Base-by-base conservation (phyloP, 2,329 filamentous ascomycete species). In the Elsinoe fawcettii region DNA sequence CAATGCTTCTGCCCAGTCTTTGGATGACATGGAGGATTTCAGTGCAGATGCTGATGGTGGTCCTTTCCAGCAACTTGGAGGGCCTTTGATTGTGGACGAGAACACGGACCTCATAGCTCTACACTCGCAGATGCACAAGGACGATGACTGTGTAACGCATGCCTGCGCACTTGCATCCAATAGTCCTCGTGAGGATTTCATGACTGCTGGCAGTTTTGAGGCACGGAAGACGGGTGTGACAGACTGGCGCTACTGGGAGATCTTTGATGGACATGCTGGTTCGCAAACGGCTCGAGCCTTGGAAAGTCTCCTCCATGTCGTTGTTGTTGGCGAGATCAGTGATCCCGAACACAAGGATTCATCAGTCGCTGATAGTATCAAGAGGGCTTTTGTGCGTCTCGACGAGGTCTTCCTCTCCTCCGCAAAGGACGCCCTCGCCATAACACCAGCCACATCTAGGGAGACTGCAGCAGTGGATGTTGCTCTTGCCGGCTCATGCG, bases 401-500 rank as follows among this genome's bases (percentile, higher is more conserved):
- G 75, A 77, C 57, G 63, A 71, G 23, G 66, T 70, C 5, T 70
- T 74, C 56, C 60, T 71, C 32, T 54, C 62, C 1, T 16, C 53
- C 3, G 64, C 62, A n/a, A 54, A 60, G 11, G 58, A 63, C 32
- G 60, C 58, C n/a, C 41, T 65, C n/a, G 12, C 49, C 9, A 49
- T n/a, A 43, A 60, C 25, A 18, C 44, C 27, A 58, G 59, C 18
- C 18, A 61, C 65, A 14, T 67, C 68, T 53, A 69, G 66, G 2
- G 62, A 59, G 3, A 60, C 67, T 6, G 55, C 60, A 2, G 63
- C 64, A 2, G 66, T 76, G 1, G 65, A 65, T 0, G 67, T 71
- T 30, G 75, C 72, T 1, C 72, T 74, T 54, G 70, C 76, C 1
- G 84, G 84, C 4, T 85, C 82, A 3, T 87, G 83, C 61, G 84